phyloP scores from a whole-genome alignment of 2,329 filamentous ascomycete genomes.

The Microascus cirrosus region DNA sequence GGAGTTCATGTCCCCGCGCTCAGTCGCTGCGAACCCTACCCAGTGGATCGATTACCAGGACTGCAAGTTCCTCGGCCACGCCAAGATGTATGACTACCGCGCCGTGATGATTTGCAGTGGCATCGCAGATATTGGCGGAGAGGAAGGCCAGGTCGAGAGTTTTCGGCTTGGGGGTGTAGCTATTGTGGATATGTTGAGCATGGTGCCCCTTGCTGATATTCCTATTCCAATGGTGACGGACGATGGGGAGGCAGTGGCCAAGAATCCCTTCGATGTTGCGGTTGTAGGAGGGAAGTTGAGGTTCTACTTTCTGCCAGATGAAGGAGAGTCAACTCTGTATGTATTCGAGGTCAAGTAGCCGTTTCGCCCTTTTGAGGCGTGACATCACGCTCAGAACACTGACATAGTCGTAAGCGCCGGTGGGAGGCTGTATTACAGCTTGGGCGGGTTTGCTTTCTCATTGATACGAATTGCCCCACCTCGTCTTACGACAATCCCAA shows the following conservation, averaged over 20 bases:
- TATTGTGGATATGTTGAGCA: slow-evolving; percentile 30
- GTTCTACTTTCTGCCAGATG: slow-evolving; percentile 35
- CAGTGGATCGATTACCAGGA: slow-evolving; percentile 39
- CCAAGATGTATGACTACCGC: slow-evolving; percentile 19
- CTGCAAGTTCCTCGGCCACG: slow-evolving; percentile 36
- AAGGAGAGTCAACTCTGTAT: slow-evolving; percentile 32
- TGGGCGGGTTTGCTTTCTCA: too few relatives aligned
- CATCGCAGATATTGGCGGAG: slow-evolving; percentile 20
- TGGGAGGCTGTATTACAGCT: too few relatives aligned
- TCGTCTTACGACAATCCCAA: too few relatives aligned
- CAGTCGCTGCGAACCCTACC: slow-evolving; percentile 22
- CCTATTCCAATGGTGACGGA: slow-evolving; percentile 29
- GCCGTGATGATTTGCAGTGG: slow-evolving; percentile 36
- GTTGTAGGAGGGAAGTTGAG: slow-evolving; percentile 30
- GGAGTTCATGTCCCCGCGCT: slow-evolving; percentile 7
- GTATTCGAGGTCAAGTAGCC: slow-evolving; percentile 29
- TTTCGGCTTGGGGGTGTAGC: slow-evolving; percentile 31
- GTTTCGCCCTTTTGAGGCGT: too few relatives aligned
- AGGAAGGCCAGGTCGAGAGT: slow-evolving; percentile 9
- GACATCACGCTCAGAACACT: too few relatives aligned
- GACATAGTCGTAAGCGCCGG: too few relatives aligned
- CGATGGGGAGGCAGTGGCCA: slow-evolving; percentile 26
- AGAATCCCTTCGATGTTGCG: slow-evolving; percentile 35
- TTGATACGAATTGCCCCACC: too few relatives aligned
- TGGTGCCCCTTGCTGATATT: slow-evolving; percentile 32